phyloP scores from a whole-genome alignment of 768 basidiomycete genomes.

The Boletus tomentosulus region DNA sequence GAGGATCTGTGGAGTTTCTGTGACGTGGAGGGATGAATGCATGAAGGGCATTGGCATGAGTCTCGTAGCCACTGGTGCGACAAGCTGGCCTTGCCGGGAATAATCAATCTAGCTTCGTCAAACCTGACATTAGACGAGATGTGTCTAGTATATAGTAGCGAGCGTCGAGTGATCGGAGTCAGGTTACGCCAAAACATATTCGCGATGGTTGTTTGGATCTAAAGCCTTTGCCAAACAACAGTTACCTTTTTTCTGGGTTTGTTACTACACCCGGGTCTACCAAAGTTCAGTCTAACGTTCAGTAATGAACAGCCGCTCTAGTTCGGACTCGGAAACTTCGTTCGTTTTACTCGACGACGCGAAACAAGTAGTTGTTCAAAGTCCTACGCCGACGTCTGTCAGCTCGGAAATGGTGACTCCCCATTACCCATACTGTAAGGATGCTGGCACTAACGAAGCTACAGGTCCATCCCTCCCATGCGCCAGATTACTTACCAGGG shows the following conservation, averaged over 20 bases:
- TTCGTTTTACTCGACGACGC: slow-evolving; percentile 43
- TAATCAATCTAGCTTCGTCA: slow-evolving; percentile 13
- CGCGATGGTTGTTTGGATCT: slow-evolving; percentile 26
- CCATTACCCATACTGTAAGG: background rate
- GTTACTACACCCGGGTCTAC: no score
- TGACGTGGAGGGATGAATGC: slow-evolving; percentile 70
- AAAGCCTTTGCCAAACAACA: slow-evolving; percentile 30
- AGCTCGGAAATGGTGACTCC: slow-evolving; percentile 1
- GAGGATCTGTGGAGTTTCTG: slow-evolving; percentile 76
- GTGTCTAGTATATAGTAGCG: background rate
- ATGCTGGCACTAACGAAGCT: background rate
- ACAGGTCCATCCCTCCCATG: slow-evolving; percentile 45
- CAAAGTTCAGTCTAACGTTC: background rate
- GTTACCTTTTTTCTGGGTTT: slow-evolving; percentile 1
- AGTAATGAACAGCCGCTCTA: slow-evolving; percentile 20
- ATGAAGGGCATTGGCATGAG: slow-evolving; percentile 67
- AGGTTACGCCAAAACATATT: slow-evolving; percentile 6
- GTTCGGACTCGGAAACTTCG: slow-evolving; percentile 40
- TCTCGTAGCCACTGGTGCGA: slow-evolving; percentile 82
- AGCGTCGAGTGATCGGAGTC: background rate
- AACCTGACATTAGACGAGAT: slow-evolving; percentile 8
- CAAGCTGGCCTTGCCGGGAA: slow-evolving; percentile 42
- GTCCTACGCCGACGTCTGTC: background rate
- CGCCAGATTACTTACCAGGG: slow-evolving; percentile 44
- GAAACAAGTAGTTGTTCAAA: background rate